phyloP scores from a whole-genome alignment of 2,329 filamentous ascomycete species.

The Periconia sp. region DNA sequence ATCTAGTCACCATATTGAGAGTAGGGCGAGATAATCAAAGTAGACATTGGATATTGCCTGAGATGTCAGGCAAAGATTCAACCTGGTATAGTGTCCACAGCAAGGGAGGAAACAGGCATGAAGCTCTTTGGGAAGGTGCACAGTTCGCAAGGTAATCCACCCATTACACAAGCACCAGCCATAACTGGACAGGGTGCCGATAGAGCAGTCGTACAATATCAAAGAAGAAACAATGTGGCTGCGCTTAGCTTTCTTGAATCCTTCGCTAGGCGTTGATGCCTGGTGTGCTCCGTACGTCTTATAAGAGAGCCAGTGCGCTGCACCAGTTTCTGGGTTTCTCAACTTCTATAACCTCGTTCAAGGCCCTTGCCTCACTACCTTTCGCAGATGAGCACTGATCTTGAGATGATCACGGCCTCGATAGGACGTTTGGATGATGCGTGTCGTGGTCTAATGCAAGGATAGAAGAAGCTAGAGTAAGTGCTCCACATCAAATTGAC shows the following conservation, averaged over 20 bases:
- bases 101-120: slow-evolving; percentile 4
- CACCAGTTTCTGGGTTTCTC: background rate
- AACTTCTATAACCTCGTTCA: background rate
- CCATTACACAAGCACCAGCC: background rate
- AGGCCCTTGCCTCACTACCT: background rate
- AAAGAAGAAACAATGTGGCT: slow-evolving; percentile 7
- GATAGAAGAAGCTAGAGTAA: background rate
- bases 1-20: background rate
- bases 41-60: slow-evolving; percentile 7
- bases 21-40: background rate
- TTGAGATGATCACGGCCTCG: background rate
- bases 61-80: slow-evolving; percentile 14
- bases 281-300: background rate
- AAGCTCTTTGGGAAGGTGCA: slow-evolving; percentile 14
- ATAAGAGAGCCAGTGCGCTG: slow-evolving; percentile 6
- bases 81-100: slow-evolving; percentile 10
- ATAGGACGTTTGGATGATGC: background rate
- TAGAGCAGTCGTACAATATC: background rate
- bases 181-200: background rate
- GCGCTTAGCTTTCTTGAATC: slow-evolving; percentile 1
- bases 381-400: no score
- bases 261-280: slow-evolving; percentile 8
- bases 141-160: slow-evolving; percentile 4
- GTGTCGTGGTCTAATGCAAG: background rate
- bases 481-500: background rate